Base-by-base conservation (phyloP, 2,329 filamentous ascomycete genomes). In the Nemania sp. region DNA sequence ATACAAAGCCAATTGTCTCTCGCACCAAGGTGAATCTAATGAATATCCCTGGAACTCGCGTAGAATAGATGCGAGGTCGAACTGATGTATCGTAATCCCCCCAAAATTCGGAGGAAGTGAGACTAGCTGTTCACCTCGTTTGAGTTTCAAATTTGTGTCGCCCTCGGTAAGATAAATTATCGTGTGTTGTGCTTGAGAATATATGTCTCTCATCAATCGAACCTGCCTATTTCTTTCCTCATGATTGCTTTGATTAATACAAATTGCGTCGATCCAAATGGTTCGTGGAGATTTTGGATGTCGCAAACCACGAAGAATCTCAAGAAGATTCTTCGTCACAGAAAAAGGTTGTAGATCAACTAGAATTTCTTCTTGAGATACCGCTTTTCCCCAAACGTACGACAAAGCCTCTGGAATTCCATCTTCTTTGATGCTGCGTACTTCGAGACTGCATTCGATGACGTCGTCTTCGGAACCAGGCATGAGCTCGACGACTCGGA, bases 211-310 rank as follows among this genome's bases (percentile, higher is more conserved):
- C 57, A 60, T 60, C 1, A 37, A 28, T 2, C 43, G 26, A 7
- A 60, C 55, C n/a, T 56, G 57, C 5, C 28, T 9, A 7, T 6
- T 24, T n/a, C 28, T 42, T 14, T 60, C 57, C 4, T 26, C 3
- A 1, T 5, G 0, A 8, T 58, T n/a, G 4, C 6, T 11, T 36
- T 60, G 57, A 39, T 60, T 34, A 8, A 60, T 59, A 14, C 57
- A 60, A 22, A 58, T 37, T 2, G 57, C 57, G 37, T 60, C 57
- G 2, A 58, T 39, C 57, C 55, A 60, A 3, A 60, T 28, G 1
- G 11, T 22, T 14, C 50, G 28, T 8, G 9, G 2, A 14, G 3
- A 3, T 5, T 37, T n/a, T 43, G 3, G n/a, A 19, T 5, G 5
- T 12, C 51, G 17, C 14, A 54, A 17, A 3, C 5, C 1, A 5